phyloP scores from a whole-genome alignment of 306 rosid species.

The Aeschynomene evenia region DNA sequence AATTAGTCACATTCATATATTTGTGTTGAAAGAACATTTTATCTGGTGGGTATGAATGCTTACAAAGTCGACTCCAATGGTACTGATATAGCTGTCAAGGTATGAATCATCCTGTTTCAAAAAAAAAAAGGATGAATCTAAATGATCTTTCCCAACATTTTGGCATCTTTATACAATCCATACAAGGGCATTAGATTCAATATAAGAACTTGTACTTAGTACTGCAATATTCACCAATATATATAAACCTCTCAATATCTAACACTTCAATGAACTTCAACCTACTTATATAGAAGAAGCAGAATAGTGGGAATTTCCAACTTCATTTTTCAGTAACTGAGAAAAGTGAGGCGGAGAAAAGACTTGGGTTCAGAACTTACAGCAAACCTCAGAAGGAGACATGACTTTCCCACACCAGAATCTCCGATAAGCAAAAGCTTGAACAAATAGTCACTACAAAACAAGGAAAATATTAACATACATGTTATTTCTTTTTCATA shows the following conservation, averaged over 20 bases:
- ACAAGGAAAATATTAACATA: slow-evolving; percentile 9
- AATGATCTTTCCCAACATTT: neutral
- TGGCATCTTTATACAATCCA: neutral
- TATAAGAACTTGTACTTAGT: neutral
- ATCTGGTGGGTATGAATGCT: slow-evolving; percentile 35
- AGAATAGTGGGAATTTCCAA: neutral
- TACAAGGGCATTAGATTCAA: neutral
- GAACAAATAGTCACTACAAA: slow-evolving; percentile 86
- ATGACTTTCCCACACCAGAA: slow-evolving; percentile 99
- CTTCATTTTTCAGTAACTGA: slow-evolving; percentile 1
- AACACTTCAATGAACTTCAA: neutral
- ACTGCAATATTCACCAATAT: neutral
- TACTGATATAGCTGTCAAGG: slow-evolving; percentile 99
- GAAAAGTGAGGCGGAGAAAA: neutral
- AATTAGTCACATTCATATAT: slow-evolving; percentile 18
- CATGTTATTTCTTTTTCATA: slow-evolving; percentile 6
- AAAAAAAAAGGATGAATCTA: slow-evolving; percentile 14
- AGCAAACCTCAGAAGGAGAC: slow-evolving; percentile 98
- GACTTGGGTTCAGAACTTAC: slow-evolving; percentile 53
- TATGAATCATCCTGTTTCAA: slow-evolving; percentile 87
- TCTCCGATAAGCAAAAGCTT: slow-evolving; percentile 97
- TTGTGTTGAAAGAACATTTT: slow-evolving; percentile 7
- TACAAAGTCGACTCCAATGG: slow-evolving; percentile 99
- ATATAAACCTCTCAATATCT: slow-evolving; percentile 5
- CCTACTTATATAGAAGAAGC: neutral